These are phyloP conservation scores for Canna indica DNA, from an alignment of 176 grass and related monocot species.

Conservation along the genomic window DNA sequence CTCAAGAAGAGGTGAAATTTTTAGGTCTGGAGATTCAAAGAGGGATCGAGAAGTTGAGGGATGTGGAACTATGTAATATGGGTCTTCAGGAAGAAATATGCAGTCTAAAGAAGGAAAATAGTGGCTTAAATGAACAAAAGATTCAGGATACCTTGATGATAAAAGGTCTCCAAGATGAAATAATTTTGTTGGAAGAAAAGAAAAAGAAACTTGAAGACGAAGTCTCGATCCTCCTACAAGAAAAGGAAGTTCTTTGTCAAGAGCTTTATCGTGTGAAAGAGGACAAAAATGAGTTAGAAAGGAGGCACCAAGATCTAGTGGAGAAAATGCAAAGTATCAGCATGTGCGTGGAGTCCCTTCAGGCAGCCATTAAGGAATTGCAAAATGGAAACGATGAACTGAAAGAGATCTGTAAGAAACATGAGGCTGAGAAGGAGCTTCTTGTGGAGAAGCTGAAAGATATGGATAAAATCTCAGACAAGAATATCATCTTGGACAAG, in stretches of 20 bases:
- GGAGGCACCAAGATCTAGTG: slow-evolving; percentile 32
- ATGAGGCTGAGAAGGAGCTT: slow-evolving; percentile 57
- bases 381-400: slow-evolving; percentile 59
- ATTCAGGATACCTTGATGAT: background rate
- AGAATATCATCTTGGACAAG: slow-evolving; percentile 40
- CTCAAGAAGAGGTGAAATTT: slow-evolving; percentile 41
- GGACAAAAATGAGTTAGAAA: slow-evolving; percentile 46
- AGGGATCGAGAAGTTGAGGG: slow-evolving; percentile 36
- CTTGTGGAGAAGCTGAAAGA: slow-evolving; percentile 52
- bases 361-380: slow-evolving; percentile 39
- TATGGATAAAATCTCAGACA: slow-evolving; percentile 43
- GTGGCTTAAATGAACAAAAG: slow-evolving; percentile 1
- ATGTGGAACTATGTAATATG: slow-evolving; percentile 32
- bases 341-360: slow-evolving; percentile 20
- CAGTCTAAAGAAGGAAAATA: slow-evolving; percentile 49
- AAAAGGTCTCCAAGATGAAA: slow-evolving; percentile 8
- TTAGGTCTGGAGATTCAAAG: slow-evolving; percentile 40
- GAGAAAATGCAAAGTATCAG: slow-evolving; percentile 38
- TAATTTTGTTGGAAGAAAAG: background rate
- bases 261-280: slow-evolving; percentile 2
- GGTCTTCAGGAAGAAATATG: slow-evolving; percentile 41
- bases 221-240: background rate
- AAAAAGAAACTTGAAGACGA: slow-evolving; percentile 16
- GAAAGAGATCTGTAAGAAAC: slow-evolving; percentile 68
- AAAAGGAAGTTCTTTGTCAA: slow-evolving; percentile 8